Percentiles rank a stretch among this genome's conserved stretches.
Conservation (phyloP, 495 filamentous ascomycete genomes). For the Hypoxylon subgilvum region DNA sequence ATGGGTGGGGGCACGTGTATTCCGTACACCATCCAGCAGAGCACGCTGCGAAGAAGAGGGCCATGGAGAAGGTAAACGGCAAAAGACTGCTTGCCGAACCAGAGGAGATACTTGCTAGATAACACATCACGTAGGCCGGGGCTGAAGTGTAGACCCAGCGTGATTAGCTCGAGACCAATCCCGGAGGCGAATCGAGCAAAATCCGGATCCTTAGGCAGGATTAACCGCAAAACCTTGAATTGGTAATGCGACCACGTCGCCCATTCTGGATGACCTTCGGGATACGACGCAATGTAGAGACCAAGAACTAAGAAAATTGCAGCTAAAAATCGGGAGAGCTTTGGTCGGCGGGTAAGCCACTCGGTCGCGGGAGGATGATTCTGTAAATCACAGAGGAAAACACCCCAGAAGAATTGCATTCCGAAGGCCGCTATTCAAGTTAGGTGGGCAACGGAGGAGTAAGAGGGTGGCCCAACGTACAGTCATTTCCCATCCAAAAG, state of each 20-base stretch:
- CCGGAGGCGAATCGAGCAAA: slow-evolving; percentile 60
- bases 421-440: slow-evolving; percentile 55
- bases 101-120: slow-evolving; percentile 63
- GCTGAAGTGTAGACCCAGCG: slow-evolving; percentile 62
- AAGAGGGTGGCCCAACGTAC: slow-evolving; percentile 42
- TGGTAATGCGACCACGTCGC: slow-evolving; percentile 63
- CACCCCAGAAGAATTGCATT: slow-evolving; percentile 69
- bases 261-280: slow-evolving; percentile 64
- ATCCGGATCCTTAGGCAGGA: slow-evolving; percentile 63
- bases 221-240: slow-evolving; percentile 50
- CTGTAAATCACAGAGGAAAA: slow-evolving; percentile 66
- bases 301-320: slow-evolving; percentile 54
- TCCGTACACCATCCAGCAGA: slow-evolving; percentile 71
- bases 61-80: slow-evolving; percentile 74
- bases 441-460: not conserved
- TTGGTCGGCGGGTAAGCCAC: slow-evolving; percentile 55
- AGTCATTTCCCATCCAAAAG: slow-evolving; percentile 57
- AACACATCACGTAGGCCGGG: slow-evolving; percentile 61
- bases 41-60: slow-evolving; percentile 64
- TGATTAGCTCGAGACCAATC: slow-evolving; percentile 62
- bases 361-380: slow-evolving; percentile 59
- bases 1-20: slow-evolving; percentile 60
- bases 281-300: slow-evolving; percentile 64
- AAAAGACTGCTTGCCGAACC: slow-evolving; percentile 71
- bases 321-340: slow-evolving; percentile 53